Evolutionary conservation across 176 grass and related monocot species (phyloP).

Genomic region (Zoysia japonica): DNA sequence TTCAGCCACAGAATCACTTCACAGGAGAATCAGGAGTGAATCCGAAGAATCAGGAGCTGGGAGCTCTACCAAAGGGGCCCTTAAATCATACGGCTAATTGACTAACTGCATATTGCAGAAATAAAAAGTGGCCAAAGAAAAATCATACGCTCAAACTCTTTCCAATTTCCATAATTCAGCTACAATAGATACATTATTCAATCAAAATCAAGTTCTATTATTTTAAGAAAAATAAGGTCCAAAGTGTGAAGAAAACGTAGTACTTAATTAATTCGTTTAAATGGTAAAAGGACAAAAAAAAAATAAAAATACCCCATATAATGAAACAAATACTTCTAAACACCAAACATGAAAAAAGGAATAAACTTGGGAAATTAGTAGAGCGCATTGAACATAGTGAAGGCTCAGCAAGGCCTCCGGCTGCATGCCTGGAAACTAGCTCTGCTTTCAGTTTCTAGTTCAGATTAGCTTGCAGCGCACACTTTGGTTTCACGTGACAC

Average conservation of each 20-base stretch:
- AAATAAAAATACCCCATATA: background rate
- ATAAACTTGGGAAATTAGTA: conserved; percentile 6
- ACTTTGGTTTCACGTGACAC: background rate
- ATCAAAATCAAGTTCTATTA: background rate
- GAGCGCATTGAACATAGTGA: background rate
- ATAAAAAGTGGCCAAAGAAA: conserved; percentile 9
- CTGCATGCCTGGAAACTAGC: background rate
- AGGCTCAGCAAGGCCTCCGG: background rate
- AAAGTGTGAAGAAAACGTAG: background rate
- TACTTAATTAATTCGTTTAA: background rate
- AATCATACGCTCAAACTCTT: background rate
- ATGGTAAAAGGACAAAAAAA: conserved; percentile 12
- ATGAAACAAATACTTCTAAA: background rate
- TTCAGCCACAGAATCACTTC: no score
- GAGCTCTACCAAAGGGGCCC: no score
- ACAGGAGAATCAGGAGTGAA: no score
- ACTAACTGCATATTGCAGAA: conserved; percentile 8
- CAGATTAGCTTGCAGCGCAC: background rate
- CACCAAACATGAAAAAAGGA: background rate
- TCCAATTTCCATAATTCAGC: no score
- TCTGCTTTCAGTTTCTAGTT: conserved; percentile 7
- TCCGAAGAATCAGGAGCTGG: no score
- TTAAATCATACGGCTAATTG: conserved; percentile 1
- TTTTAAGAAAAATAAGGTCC: background rate
- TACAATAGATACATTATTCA: conserved; percentile 2